Base-by-base conservation (phyloP, 1,139 yeast species). In the Trichomonascaceae sp. region DNA sequence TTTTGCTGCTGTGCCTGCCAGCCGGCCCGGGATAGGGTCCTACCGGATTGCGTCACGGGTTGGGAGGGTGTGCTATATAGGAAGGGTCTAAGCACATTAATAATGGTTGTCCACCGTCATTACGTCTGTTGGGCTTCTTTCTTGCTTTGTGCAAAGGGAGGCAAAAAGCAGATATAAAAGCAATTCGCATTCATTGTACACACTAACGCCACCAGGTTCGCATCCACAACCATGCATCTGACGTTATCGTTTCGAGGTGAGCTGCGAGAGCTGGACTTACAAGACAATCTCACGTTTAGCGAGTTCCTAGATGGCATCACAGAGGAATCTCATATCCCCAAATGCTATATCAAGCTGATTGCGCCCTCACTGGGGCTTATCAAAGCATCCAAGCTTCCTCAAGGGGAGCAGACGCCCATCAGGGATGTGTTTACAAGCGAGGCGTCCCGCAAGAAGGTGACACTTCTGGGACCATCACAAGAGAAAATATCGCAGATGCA, bases 381-480 rank as follows among this genome's bases (percentile, higher is more conserved):
- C 31, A 49, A 43, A 31, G 36, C 37, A 8, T 43, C 37, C 13
- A 39, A 37, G 29, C 37, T 42, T 1, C 34, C 37, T 16, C 17
- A 37, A 11, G 43, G 41, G 14, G 40, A 30, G 20, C 40, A 38
- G 4, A 38, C 45, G 8, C 36, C 38, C 4, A 31, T 45, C 17
- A 31, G 30, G 8, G 40, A 37, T 13, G 43, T 46, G 13, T 43
- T 49, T 33, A 36, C 43, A 13, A 35, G 43, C 26, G 43, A 39
- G n/a, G 44, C 38, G 4, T 36, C 44, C 9, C 39, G 54, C 3
- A 41, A 33, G 23, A 43, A 43, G 27, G 45, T 52, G 35, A 45
- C 49, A 40, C 39, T 55, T 16, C 43, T 54, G 38, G 58, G 58
- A 5, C 47, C 54, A 1, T 48, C 53, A 3, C 27, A 33, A 15